Evolutionary conservation across 2,329 filamentous ascomycete species (phyloP).

Genomic region (Pseudonectria buxi): DNA sequence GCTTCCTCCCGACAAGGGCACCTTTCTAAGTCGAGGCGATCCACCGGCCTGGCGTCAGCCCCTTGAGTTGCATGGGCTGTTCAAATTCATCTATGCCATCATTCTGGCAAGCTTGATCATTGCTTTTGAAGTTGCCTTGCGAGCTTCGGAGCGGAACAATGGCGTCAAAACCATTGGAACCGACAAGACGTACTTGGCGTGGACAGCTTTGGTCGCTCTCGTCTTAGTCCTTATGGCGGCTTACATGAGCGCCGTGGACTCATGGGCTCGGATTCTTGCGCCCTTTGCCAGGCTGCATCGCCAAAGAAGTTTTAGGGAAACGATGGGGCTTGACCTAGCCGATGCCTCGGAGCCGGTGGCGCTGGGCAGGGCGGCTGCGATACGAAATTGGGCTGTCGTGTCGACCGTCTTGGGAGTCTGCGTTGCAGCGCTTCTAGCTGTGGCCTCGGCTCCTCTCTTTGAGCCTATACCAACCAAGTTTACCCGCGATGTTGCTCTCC

Average conservation of each 20-base stretch:
- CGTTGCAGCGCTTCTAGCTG: constrained; percentile 24
- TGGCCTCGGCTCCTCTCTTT: constrained; percentile 28
- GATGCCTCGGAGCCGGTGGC: constrained; percentile 24
- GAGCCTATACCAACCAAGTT: constrained; percentile 20
- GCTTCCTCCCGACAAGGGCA: constrained; percentile 12
- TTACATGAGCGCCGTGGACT: constrained; percentile 26
- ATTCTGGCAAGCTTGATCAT: constrained; percentile 25
- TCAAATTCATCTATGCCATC: constrained; percentile 21
- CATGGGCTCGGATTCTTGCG: constrained; percentile 25
- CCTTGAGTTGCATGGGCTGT: constrained; percentile 20
- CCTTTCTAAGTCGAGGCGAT: not conserved
- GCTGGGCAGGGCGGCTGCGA: constrained; percentile 19
- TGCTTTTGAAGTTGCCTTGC: constrained; percentile 28
- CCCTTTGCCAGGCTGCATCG: constrained; percentile 26
- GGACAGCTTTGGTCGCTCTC: constrained; percentile 28
- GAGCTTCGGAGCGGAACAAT: constrained; percentile 20
- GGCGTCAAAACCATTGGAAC: constrained; percentile 26
- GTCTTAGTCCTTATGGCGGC: constrained; percentile 22
- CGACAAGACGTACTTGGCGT: constrained; percentile 26
- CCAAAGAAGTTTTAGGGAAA: constrained; percentile 21
- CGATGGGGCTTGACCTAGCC: constrained; percentile 26
- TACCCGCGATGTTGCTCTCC: constrained; percentile 16
- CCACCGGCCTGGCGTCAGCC: constrained; percentile 24
- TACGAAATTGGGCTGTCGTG: constrained; percentile 21
- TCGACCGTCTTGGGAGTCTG: constrained; percentile 21